Evolutionary conservation across 2,329 filamentous ascomycete genomes (phyloP).

Genomic region (Ciborinia camelliae): DNA sequence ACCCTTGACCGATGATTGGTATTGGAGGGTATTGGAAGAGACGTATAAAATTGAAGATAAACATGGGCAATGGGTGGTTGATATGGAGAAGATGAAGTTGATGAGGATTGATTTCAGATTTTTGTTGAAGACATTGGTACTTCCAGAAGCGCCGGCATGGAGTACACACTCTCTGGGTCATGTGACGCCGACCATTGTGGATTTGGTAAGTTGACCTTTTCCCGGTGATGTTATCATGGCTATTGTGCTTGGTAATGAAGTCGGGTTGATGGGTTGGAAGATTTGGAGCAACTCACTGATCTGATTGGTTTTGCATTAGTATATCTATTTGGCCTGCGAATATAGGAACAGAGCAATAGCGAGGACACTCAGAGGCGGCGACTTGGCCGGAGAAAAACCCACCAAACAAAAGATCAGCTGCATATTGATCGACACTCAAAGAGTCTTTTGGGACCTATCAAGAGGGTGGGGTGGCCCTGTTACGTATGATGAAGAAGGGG

Average conservation of each 20-base stretch:
- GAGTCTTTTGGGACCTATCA: not conserved
- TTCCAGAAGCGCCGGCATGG: no score
- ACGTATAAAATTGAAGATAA: not conserved
- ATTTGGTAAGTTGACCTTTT: conserved; percentile 1
- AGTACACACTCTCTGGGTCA: no score
- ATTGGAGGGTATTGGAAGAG: not conserved
- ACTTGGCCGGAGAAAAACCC: not conserved
- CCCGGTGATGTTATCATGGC: not conserved
- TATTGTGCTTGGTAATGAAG: not conserved
- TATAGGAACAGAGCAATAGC: conserved; percentile 7
- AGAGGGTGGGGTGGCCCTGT: accelerated
- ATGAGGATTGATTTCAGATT: not conserved
- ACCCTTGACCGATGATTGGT: not conserved
- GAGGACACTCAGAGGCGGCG: conserved; percentile 1
- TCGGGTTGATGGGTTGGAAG: not conserved
- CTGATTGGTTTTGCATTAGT: not conserved
- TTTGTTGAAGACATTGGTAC: not conserved
- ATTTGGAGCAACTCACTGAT: not conserved
- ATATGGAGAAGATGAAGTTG: conserved; percentile 7
- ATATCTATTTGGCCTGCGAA: conserved; percentile 2
- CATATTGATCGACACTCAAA: conserved; percentile 4
- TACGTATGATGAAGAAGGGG: not conserved
- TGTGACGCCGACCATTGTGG: not conserved
- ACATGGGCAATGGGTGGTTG: not conserved
- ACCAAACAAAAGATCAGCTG: conserved; percentile 3